Base-by-base conservation (phyloP, 331 rosid genomes). In the Pyrus hybrid region DNA sequence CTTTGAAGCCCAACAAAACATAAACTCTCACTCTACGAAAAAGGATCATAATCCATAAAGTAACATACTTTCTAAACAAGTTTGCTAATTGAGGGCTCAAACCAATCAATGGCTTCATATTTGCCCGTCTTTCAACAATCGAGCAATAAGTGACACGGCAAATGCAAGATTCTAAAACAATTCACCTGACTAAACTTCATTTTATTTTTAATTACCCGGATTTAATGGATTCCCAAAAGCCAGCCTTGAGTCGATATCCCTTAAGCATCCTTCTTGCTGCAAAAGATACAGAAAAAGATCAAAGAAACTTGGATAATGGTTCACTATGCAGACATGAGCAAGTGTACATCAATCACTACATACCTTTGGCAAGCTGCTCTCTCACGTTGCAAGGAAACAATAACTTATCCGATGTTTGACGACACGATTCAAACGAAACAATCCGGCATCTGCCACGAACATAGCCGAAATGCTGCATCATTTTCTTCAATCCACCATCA, bases 171-270 rank as follows among this genome's bases (percentile, higher is more conserved):
- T n/a, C 51, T 2, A 21, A 8, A 64, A 23, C 45, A 26, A 16
- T 13, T 8, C 6, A 45, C 12, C 63, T 16, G 3, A 29, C 10
- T 1, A 7, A 30, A 51, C 8, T 13, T 6, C 37, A 21, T 37
- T 57, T 64, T 63, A 84, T 76, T 49, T 49, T 22, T 78, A 69
- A 45, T 69, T 90, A 95, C 99, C 99, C 97, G 74, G 99, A 89
- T 83, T 84, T 95, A 77, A 95, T 87, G 63, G 93, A 89, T 35
- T 95, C 97, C 99, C 99, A 95, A 62, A 92, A 92, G 78, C 93
- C 86, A 83, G 97, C 90, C 74, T 79, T 89, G 80, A 88, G 86
- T 78, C 76, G 88, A 79, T 82, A 89, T 80, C 76, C 62, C 74
- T 71, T 89, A 8, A 79, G 74, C 87, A 80, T 89, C 83, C 73